Base-by-base conservation (phyloP, 2,329 filamentous ascomycete genomes). In the Lecanicillium sp. region DNA sequence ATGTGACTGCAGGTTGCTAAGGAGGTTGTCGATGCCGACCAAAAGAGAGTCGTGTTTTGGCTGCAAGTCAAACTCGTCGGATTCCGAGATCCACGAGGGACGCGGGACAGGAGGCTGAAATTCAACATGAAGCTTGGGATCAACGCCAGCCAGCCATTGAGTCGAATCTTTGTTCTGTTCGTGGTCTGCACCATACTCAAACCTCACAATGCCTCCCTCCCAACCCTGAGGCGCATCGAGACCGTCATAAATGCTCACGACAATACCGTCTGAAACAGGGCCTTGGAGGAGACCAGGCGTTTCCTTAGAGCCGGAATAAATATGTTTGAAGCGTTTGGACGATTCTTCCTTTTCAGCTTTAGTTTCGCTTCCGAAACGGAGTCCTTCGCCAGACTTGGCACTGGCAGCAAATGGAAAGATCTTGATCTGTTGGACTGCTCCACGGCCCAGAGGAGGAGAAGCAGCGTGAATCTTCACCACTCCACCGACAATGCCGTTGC, bases 301-400 rank as follows among this genome's bases (percentile, higher is more conserved):
- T 9, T 58, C 66, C 28, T 68, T 72, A 20, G 67, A 56, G 20
- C 69, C 71, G 15, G 78, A 75, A 49, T 92, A 92, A 3, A 87
- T 74, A 10, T 80, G 73, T 45, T 78, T 77, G 44, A 95, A 79
- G 31, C 77, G 77, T 52, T 83, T 82, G 12, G 77, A 68, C 3
- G 80, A 79, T 48, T 88, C 87, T 53, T 94, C 87, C 37, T 81
- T 81, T 49, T 92, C 86, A 5, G 84, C 76, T 50, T 87, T 86
- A 1, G 87, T 85, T 50, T 95, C 87, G 12, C 88, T 87, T 4
- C 90, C 90, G 54, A 97, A 94, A 50, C 80, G 87, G 17, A 96
- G 69, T 0, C 82, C 83, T 33, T 81, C 72, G 27, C 70, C 73
- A 29, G 70, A 62, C 49, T 78, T 80, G 4, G 69, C 64, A 17